Evolutionary conservation across 1,284 basidiomycete species (phyloP), one percentile per base, ranked within the genome.

Genomic region (Pseudozyma pruni): DNA sequence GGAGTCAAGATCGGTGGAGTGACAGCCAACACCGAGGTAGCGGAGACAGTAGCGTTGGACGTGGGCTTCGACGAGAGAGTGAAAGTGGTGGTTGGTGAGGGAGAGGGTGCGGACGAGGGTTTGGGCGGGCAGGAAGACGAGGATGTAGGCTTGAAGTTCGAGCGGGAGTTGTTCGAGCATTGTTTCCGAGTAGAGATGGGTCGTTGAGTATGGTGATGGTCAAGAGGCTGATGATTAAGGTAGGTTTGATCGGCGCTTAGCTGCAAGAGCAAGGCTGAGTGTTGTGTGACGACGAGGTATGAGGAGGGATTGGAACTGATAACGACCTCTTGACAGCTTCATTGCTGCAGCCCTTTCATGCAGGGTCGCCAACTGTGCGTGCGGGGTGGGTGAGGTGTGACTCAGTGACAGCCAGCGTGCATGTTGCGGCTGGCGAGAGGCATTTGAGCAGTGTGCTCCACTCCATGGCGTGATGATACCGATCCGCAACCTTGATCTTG

Each of bases 131-230:
- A 76, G 38, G 20, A 62, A 73, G 39, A 55, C 42, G 41, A 76
- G 56, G 32, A 76, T 61, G 66, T 75, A 59, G 14, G 59, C 57
- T 40, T 76, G 74, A 9, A 76, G 56, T 35, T 74, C 72, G 13
- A 66, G 25, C 1, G 74, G 72, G 0, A 75, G 61, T 1, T 38
- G 14, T 8, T 46, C 39, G 19, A 72, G 66, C 69, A 72, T 72
- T 23, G 22, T 51, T 20, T 22, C 10, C n/a, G 8, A 9, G 19
- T 22, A 25, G 27, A n/a, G n/a, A n/a, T n/a, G n/a, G n/a, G n/a
- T n/a, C n/a, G n/a, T n/a, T n/a, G n/a, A n/a, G n/a, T 17, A 22
- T 25, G 13, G 8, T 17, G 37, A 42, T 32, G 31, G 8, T 17
- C 31, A 8, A 19, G 16, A 11, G 25, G 23, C 14, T 16, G 16